These are phyloP conservation scores for Globisporangium nagaii DNA, from an alignment of 352 stramenopile species.

Conservation along the genomic window DNA sequence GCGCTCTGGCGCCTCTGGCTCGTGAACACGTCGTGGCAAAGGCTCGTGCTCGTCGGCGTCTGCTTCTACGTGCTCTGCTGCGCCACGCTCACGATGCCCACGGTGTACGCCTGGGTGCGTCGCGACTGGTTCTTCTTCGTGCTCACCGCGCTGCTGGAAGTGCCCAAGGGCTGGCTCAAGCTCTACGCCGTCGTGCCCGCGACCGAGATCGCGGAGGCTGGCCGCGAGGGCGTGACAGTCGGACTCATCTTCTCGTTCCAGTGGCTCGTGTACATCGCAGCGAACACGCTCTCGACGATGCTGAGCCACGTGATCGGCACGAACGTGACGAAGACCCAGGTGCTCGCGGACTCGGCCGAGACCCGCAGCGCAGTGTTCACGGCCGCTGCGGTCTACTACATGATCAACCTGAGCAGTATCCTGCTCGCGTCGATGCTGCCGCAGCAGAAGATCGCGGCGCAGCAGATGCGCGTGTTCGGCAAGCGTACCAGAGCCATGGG, in stretches of 20 bases:
- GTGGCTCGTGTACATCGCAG: conserved; percentile 23
- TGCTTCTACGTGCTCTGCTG: conserved; percentile 23
- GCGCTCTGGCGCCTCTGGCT: conserved; percentile 37
- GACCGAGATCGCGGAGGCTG: conserved; percentile 50
- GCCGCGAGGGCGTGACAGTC: conserved; percentile 46
- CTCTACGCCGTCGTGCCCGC: conserved; percentile 33
- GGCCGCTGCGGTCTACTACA: conserved; percentile 12
- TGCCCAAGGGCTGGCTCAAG: conserved; percentile 32
- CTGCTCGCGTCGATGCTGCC: conserved; percentile 23
- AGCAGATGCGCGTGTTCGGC: conserved; percentile 32
- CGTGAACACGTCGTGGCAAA: conserved; percentile 32
- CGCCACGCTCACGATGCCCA: conserved; percentile 23
- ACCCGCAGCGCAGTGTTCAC: conserved; percentile 24
- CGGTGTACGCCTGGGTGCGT: conserved; percentile 29
- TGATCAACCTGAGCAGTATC: conserved; percentile 23
- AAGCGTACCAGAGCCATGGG: conserved; percentile 25
- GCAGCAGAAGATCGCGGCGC: conserved; percentile 30
- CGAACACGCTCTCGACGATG: conserved; percentile 18
- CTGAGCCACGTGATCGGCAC: conserved; percentile 23
- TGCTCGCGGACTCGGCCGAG: conserved; percentile 17
- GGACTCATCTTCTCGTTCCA: conserved; percentile 46
- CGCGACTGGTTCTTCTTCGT: conserved; percentile 39
- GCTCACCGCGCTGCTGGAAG: conserved; percentile 18
- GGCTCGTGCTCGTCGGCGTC: conserved; percentile 21
- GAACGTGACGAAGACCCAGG: conserved; percentile 12